These are phyloP conservation scores for Sutorius australiensis DNA, from an alignment of 768 basidiomycete genomes.

Conservation along the genomic window DNA sequence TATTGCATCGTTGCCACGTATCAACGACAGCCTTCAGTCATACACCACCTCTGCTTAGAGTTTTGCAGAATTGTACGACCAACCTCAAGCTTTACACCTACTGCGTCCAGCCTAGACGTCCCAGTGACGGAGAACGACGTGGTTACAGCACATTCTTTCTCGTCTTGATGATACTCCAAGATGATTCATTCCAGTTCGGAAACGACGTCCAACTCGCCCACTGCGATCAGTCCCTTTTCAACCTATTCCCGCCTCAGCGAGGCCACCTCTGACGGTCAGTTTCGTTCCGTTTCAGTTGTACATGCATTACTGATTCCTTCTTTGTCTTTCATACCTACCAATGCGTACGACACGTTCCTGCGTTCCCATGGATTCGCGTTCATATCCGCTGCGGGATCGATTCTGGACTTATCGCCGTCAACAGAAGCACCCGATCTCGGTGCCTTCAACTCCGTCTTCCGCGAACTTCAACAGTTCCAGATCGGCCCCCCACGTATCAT, in stretches of 20 bases:
- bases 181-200: constrained; percentile 37
- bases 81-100: neutral
- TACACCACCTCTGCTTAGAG: neutral
- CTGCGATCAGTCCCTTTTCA: constrained; percentile 38
- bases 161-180: constrained; percentile 17
- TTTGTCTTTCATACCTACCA: neutral
- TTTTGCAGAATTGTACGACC: neutral
- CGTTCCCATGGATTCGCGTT: constrained; percentile 2
- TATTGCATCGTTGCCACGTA: neutral
- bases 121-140: neutral
- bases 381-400: constrained; percentile 13
- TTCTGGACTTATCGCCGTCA: neutral
- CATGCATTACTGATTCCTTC: neutral
- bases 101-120: neutral
- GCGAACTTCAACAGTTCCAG: constrained; percentile 59
- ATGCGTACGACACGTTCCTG: constrained; percentile 1
- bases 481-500: constrained; percentile 36
- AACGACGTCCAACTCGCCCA: constrained; percentile 32
- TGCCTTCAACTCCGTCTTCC: constrained; percentile 64
- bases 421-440: constrained; percentile 69
- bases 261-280: constrained; percentile 49
- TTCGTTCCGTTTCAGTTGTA: neutral
- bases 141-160: neutral
- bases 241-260: constrained; percentile 41
- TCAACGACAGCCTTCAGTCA: neutral